Conservation (phyloP, 805 yeast genomes). For the Ogataea angusta region DNA sequence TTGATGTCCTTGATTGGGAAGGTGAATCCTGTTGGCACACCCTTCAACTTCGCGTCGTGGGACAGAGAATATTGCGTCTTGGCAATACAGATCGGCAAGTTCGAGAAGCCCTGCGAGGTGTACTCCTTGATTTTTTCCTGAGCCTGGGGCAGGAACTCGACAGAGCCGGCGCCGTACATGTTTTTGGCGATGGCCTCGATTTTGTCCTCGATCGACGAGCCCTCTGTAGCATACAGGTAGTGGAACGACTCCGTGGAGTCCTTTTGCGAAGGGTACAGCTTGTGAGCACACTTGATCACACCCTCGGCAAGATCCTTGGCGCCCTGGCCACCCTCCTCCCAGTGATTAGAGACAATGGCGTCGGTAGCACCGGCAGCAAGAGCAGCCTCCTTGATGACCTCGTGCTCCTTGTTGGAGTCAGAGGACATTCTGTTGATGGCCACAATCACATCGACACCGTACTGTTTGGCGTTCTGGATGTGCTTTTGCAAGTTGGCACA, state of each 20-base stretch:
- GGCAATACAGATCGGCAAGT: slow-evolving; percentile 93
- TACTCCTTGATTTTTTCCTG: slow-evolving; percentile 75
- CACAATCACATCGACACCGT: slow-evolving; percentile 89
- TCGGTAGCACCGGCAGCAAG: slow-evolving; percentile 88
- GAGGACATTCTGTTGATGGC: slow-evolving; percentile 87
- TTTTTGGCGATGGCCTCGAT: slow-evolving; percentile 72
- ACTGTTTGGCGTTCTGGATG: slow-evolving; percentile 76
- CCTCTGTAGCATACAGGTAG: slow-evolving; percentile 66
- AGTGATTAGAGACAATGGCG: slow-evolving; percentile 88
- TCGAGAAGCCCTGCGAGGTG: slow-evolving; percentile 82
- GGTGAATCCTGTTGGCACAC: slow-evolving; percentile 91
- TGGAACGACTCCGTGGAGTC: slow-evolving; percentile 45
- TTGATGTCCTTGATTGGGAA: slow-evolving; percentile 94
- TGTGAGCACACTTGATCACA: slow-evolving; percentile 66
- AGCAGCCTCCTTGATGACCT: slow-evolving; percentile 75
- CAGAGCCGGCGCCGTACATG: slow-evolving; percentile 90
- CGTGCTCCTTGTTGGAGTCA: slow-evolving; percentile 79
- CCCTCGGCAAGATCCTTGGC: slow-evolving; percentile 82
- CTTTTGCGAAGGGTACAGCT: slow-evolving; percentile 36
- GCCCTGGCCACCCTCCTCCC: slow-evolving; percentile 95
- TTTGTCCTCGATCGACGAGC: slow-evolving; percentile 72
- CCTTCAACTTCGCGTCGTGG: slow-evolving; percentile 89
- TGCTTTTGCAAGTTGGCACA: slow-evolving; percentile 89
- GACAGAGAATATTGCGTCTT: slow-evolving; percentile 96
- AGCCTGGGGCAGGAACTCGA: slow-evolving; percentile 82